Evolutionary conservation across 129 eudicot genomes (phyloP).

Genomic region (Lactuca saligna): DNA sequence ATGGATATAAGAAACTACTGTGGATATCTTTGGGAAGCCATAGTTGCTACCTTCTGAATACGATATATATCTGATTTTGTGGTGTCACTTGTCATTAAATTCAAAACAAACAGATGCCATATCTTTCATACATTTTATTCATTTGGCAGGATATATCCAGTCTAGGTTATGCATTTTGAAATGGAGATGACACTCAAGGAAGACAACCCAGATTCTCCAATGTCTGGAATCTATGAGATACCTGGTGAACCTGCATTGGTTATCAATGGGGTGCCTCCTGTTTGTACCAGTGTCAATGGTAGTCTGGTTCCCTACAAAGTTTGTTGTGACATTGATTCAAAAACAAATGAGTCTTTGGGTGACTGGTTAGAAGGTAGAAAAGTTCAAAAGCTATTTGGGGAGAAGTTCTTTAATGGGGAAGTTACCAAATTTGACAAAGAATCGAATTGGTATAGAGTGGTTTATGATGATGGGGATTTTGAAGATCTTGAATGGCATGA

Average conservation of each 20-base stretch:
- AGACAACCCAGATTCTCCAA: conserved; percentile 33
- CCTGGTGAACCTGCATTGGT: conserved; percentile 72
- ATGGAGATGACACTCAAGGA: conserved; percentile 39
- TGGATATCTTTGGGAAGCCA: no score
- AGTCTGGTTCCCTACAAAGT: conserved; percentile 25
- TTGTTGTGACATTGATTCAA: conserved; percentile 25
- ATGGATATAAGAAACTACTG: no score
- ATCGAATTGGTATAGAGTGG: conserved; percentile 75
- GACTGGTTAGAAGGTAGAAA: conserved; percentile 80
- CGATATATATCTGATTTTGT: background rate
- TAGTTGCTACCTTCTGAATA: background rate
- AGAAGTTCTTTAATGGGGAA: conserved; percentile 42
- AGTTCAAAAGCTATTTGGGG: conserved; percentile 60
- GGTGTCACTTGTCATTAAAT: background rate
- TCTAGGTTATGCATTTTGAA: conserved; percentile 8
- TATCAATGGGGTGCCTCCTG: conserved; percentile 67
- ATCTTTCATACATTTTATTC: background rate
- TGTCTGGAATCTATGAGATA: conserved; percentile 49
- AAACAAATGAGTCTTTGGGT: conserved; percentile 39
- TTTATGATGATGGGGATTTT: conserved; percentile 78
- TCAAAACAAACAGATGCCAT: background rate
- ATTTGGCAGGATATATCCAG: conserved; percentile 12
- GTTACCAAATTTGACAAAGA: conserved; percentile 64
- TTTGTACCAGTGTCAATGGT: conserved; percentile 26
- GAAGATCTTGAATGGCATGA: conserved; percentile 95